These are phyloP conservation scores for Kodamaea lidongshanica DNA, from an alignment of 805 yeast genomes.

Conservation along the genomic window DNA sequence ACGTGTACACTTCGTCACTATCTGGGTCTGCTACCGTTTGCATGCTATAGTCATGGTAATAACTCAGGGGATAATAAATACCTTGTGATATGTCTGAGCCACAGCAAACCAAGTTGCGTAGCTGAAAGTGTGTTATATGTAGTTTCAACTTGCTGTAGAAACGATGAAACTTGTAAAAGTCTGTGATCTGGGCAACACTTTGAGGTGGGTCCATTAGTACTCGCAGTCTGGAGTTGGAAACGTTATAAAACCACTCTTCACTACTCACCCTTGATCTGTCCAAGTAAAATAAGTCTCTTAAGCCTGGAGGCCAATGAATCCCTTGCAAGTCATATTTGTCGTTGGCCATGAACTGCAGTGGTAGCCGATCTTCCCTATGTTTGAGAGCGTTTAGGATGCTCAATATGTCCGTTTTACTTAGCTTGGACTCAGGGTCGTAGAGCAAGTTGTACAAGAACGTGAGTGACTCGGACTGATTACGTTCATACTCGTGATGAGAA, in stretches of 20 bases:
- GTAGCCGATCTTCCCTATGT: constrained; percentile 29
- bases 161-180: constrained; percentile 33
- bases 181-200: constrained; percentile 18
- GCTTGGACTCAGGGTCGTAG: constrained; percentile 29
- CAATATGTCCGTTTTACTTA: constrained; percentile 32
- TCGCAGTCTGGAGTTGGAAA: constrained; percentile 27
- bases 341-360: constrained; percentile 10
- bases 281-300: constrained; percentile 24
- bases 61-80: constrained; percentile 35
- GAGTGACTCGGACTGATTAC: constrained; percentile 36
- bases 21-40: constrained; percentile 19
- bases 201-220: constrained; percentile 16
- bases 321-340: constrained; percentile 29
- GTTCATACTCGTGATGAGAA: constrained; percentile 28
- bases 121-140: constrained; percentile 51
- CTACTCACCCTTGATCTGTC: constrained; percentile 32
- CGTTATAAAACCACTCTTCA: constrained; percentile 34
- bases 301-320: constrained; percentile 29
- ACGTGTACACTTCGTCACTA: constrained; percentile 25
- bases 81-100: constrained; percentile 28
- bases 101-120: constrained; percentile 45
- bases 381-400: constrained; percentile 31
- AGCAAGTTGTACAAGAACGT: constrained; percentile 35
- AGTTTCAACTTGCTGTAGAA: constrained; percentile 42
- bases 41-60: constrained; percentile 25